Percentiles rank a stretch among this genome's conserved stretches.
Conservation (phyloP, 305 asterid species). For the Fraxinus paxiana region DNA sequence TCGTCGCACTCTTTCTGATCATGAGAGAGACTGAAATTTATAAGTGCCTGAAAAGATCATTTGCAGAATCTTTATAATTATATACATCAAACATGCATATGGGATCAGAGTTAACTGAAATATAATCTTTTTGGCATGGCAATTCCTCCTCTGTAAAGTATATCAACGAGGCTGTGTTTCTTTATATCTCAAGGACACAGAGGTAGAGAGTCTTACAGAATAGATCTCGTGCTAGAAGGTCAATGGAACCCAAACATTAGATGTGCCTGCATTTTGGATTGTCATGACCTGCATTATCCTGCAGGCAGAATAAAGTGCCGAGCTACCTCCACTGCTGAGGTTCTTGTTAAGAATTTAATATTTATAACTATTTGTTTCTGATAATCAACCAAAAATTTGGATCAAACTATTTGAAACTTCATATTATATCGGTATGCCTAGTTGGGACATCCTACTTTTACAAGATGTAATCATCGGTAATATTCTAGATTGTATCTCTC, state of each 20-base stretch:
- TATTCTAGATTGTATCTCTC: not conserved
- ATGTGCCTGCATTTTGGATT: not conserved
- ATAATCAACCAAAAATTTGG: not conserved
- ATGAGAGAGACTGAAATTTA: not conserved
- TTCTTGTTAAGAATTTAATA: not conserved
- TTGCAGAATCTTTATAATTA: not conserved
- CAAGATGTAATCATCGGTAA: not conserved
- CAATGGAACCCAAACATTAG: not conserved
- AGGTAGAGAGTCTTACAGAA: not conserved
- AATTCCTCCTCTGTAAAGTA: not conserved
- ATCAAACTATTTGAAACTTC: not conserved
- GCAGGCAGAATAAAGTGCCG: not conserved
- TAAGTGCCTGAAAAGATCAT: not conserved
- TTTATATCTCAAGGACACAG: not conserved
- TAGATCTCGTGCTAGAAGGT: not conserved
- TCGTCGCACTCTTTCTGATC: not conserved
- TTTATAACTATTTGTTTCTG: not conserved
- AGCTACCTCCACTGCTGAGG: not conserved
- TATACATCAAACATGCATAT: not conserved
- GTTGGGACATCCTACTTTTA: not conserved
- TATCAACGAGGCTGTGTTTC: not conserved
- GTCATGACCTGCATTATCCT: not conserved
- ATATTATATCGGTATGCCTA: not conserved
- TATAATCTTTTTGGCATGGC: not conserved
- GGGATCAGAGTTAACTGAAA: not conserved